Evolutionary conservation across 176 grass and related monocot genomes (phyloP).

Genomic region (Coix lacrymajobi): DNA sequence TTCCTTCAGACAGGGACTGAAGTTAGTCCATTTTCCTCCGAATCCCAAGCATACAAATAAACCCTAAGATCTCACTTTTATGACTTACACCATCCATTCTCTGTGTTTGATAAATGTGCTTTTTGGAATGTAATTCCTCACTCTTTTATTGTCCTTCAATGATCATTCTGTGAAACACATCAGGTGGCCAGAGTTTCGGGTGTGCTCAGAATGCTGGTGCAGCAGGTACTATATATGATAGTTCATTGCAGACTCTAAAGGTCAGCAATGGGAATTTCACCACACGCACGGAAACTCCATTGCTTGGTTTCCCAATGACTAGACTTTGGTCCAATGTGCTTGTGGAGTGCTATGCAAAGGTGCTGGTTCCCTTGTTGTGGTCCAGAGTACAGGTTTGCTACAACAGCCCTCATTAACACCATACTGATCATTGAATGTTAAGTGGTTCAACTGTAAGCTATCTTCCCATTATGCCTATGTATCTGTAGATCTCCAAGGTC

Average conservation of each 20-base stretch:
- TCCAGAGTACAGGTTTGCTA: slow-evolving; percentile 88
- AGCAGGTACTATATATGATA: slow-evolving; percentile 93
- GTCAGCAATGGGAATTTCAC: slow-evolving; percentile 97
- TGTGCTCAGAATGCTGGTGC: slow-evolving; percentile 87
- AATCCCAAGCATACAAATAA: not conserved
- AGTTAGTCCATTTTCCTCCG: not conserved
- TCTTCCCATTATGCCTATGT: not conserved
- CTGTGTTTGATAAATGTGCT: not conserved
- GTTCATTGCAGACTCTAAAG: slow-evolving; percentile 78
- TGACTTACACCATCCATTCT: not conserved
- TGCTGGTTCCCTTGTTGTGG: slow-evolving; percentile 94
- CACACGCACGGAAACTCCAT: slow-evolving; percentile 87
- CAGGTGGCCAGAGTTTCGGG: slow-evolving; percentile 87
- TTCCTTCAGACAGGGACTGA: not conserved
- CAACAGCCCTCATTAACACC: not conserved
- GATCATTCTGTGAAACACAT: slow-evolving; percentile 7
- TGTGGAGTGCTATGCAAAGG: slow-evolving; percentile 84
- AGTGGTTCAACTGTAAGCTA: too few relatives aligned
- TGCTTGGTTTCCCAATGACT: slow-evolving; percentile 77
- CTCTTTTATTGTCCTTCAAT: not conserved
- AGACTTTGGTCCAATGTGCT: slow-evolving; percentile 93
- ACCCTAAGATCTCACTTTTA: not conserved
- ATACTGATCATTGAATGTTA: slow-evolving; percentile 4
- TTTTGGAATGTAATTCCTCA: not conserved
- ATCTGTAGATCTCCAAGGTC: not conserved